Evolutionary conservation across 805 yeast genomes (phyloP).

Genomic region (Wickerhamiella azymoides): DNA sequence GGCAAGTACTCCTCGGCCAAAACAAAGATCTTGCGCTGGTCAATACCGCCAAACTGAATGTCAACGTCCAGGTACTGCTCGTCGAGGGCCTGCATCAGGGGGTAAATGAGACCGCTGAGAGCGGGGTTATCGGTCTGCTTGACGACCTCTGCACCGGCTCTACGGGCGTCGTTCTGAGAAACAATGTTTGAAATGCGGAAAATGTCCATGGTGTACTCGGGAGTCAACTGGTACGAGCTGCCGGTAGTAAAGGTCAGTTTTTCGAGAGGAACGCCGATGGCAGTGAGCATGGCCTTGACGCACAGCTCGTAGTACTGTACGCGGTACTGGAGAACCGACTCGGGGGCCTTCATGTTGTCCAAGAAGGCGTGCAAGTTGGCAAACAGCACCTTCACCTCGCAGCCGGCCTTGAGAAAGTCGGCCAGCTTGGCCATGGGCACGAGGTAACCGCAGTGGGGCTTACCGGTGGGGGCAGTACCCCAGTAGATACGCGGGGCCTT

Average conservation of each 20-base stretch:
- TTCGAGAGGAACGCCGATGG: conserved; percentile 87
- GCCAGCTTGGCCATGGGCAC: conserved; percentile 97
- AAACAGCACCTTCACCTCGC: conserved; percentile 77
- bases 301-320: conserved; percentile 77
- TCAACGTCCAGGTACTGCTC: conserved; percentile 82
- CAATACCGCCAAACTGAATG: conserved; percentile 97
- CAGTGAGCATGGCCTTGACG: conserved; percentile 70
- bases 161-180: conserved; percentile 88
- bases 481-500: conserved; percentile 82
- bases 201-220: conserved; percentile 75
- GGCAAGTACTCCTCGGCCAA: conserved; percentile 91
- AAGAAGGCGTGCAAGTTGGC: conserved; percentile 96
- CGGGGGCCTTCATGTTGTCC: conserved; percentile 96
- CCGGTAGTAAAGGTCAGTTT: conserved; percentile 75
- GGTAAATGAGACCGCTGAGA: conserved; percentile 86
- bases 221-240: conserved; percentile 69
- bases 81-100: conserved; percentile 97
- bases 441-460: conserved; percentile 96
- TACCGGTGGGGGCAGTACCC: conserved; percentile 99
- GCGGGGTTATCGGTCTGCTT: conserved; percentile 93
- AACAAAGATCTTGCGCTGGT: conserved; percentile 94
- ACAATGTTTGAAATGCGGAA: conserved; percentile 75
- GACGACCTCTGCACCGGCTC: conserved; percentile 99
- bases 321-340: conserved; percentile 78
- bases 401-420: conserved; percentile 88